Evolutionary conservation across 2,329 filamentous ascomycete genomes (phyloP), one percentile per base, ranked within the genome.

Genomic region (Claviceps paspali): DNA sequence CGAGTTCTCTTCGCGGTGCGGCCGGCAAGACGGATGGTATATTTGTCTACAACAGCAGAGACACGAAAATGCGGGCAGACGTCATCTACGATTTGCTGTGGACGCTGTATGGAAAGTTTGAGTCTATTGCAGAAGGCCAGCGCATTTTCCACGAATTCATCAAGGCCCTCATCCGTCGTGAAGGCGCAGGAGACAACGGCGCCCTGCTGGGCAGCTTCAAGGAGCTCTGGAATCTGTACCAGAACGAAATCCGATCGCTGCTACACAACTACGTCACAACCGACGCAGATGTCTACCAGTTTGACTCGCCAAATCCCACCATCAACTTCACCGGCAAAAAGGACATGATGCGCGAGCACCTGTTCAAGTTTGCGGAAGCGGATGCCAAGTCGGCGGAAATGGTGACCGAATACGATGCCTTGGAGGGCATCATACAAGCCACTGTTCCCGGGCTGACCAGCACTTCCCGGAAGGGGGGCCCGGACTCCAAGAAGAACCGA

Each of bases 221-320:
- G 52, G 91, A 96, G 60, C 64, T 98, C 29, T 98, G 92, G 92
- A 94, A 95, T 53, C 65, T 98, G 6, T 88, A 95, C 51, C 91
- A 98, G 53, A 96, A 92, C 57, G 91, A 98, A 67, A 96, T 98
- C 46, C 76, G 87, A 29, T 92, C 87, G 5, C 64, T 98, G 11
- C 64, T 98, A 40, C 91, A 96, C 58, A 93, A 95, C 55, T 96
- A 98, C 54, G 76, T 98, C 36, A 92, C 91, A 1, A 92, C 86
- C 2, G 86, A 93, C 53, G 85, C 82, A 19, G 81, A 92, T 43
- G 63, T 79, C 11, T 79, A 77, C 48, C 73, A 77, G 38, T 68
- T 73, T 64, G 52, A 74, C 61, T 59, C 74, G 59, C 56, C 69
- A 47, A 55, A 68, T 55, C 45, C 66, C 2, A 67, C 68, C 1